Base-by-base conservation (phyloP, 257 asterid genomes). In the Scutellaria minor region DNA sequence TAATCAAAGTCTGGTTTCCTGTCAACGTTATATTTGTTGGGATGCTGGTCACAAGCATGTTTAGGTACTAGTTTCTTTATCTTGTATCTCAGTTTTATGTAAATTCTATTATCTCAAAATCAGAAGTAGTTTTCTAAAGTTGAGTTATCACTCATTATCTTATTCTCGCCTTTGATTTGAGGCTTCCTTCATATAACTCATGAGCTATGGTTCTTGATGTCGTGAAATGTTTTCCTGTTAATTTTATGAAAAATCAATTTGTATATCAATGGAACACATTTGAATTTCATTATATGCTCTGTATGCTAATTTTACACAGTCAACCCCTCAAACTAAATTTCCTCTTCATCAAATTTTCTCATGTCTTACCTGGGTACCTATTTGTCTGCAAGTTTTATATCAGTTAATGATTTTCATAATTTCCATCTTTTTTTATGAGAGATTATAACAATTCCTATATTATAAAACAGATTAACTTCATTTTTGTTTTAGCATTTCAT, bases 21-120 rank as follows among this genome's bases (percentile, higher is more conserved):
- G 97, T 90, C 66, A 93, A 93, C 75, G 63, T 85, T 68, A 88
- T 94, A 79, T 94, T 94, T 78, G 98, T 94, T 7, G 97, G 97
- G 84, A 91, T 94, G 98, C 96, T 91, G 68, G 83, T 89, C 78
- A 85, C 97, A 78, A 93, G 98, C 80, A 93, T 93, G 98, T 90
- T 90, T 84, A 93, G 98, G 98, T 93, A 93, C 71, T 60, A 27
- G 13, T 56, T 70, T 53, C 54, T 10, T 48, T 56, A 46, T 58
- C 59, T 24, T 63, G 22, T 42, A 41, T 70, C 41, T 56, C 72
- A 24, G 41, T 63, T 48, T 54, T 22, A 44, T 51, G 40, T 44
- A 22, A 67, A 41, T 48, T 67, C 31, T 41, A 31, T 22, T 71
- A 2, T 65, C 67, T 73, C 24, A 71, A 39, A 10, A 62, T 24